Conservation (phyloP, 805 yeast species). For the Starmera quercuum region DNA sequence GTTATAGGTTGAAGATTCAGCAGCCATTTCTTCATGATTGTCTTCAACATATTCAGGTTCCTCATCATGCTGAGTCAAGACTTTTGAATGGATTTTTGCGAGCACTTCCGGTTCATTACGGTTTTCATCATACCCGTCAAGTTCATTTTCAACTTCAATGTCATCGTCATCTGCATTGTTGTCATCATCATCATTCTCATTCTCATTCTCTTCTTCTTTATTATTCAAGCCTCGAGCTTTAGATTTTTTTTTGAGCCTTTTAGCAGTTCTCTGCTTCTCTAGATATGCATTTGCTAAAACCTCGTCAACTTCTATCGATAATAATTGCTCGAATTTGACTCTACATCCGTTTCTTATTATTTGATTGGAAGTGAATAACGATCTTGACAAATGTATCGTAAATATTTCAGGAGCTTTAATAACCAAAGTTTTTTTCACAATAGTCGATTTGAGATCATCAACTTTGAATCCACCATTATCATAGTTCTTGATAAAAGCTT, state of each 20-base stretch:
- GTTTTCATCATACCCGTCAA: constrained; percentile 25
- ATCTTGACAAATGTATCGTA: constrained; percentile 80
- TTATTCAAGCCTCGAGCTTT: too few relatives aligned
- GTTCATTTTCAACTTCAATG: constrained; percentile 47
- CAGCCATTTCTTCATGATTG: constrained; percentile 17
- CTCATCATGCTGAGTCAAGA: constrained; percentile 14
- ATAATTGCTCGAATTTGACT: constrained; percentile 52
- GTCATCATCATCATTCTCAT: constrained; percentile 12
- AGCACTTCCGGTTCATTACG: constrained; percentile 16
- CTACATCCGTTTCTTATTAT: constrained; percentile 70
- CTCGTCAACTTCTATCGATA: constrained; percentile 41
- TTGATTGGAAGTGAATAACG: constrained; percentile 61
- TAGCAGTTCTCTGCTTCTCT: neutral
- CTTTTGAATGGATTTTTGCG: constrained; percentile 17
- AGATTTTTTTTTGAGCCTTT: constrained; percentile 1
- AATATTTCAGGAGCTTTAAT: constrained; percentile 63
- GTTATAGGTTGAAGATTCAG: too few relatives aligned
- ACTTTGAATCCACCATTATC: constrained; percentile 35
- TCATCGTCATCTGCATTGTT: constrained; percentile 43
- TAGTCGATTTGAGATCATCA: constrained; percentile 47
- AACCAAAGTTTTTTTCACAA: constrained; percentile 57
- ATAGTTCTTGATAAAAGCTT: constrained; percentile 39
- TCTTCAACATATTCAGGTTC: constrained; percentile 6
- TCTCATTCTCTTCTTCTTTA: constrained; percentile 6
- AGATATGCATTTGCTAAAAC: constrained; percentile 18